Evolutionary conservation across 2,329 filamentous ascomycete genomes (phyloP).

Genomic region (Colletotrichum higginsianum): DNA sequence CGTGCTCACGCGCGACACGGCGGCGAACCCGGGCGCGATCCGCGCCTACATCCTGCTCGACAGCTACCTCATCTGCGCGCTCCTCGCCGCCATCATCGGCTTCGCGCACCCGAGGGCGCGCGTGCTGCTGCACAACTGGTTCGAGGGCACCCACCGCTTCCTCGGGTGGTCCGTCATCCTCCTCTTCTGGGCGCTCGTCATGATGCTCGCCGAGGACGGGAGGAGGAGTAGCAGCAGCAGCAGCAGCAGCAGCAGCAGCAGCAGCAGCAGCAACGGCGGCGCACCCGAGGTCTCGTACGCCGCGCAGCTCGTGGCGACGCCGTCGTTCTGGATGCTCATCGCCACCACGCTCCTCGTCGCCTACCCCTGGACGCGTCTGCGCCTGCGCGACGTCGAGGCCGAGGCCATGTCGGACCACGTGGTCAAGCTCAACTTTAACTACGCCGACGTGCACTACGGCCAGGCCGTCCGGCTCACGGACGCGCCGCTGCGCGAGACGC

Average conservation of each 20-base stretch:
- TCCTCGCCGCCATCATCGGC: slow-evolving; percentile 72
- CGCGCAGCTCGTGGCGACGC: slow-evolving; percentile 54
- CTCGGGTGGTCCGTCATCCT: slow-evolving; percentile 78
- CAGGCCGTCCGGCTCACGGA: slow-evolving; percentile 73
- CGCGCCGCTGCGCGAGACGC: slow-evolving; percentile 78
- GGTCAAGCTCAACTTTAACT: slow-evolving; percentile 78
- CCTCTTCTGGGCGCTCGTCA: slow-evolving; percentile 74
- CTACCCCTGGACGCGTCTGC: slow-evolving; percentile 81
- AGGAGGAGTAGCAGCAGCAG: too few relatives aligned
- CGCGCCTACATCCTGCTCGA: slow-evolving; percentile 56
- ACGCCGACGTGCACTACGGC: slow-evolving; percentile 71
- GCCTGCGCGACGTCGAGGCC: slow-evolving; percentile 75
- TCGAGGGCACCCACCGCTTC: slow-evolving; percentile 81
- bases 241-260: too few relatives aligned
- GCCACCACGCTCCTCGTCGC: slow-evolving; percentile 76
- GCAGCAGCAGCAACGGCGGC: slow-evolving; percentile 54
- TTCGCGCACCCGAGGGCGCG: slow-evolving; percentile 77
- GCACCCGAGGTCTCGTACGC: slow-evolving; percentile 51
- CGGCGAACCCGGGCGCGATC: slow-evolving; percentile 56
- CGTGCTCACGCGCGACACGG: slow-evolving; percentile 46
- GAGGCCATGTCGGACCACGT: slow-evolving; percentile 81
- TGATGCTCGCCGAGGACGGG: slow-evolving; percentile 64
- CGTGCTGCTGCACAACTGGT: slow-evolving; percentile 75
- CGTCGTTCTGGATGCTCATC: slow-evolving; percentile 77
- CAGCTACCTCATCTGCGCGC: slow-evolving; percentile 69